Conservation (phyloP, 2,329 filamentous ascomycete genomes). For the Calonectria naviculata region DNA sequence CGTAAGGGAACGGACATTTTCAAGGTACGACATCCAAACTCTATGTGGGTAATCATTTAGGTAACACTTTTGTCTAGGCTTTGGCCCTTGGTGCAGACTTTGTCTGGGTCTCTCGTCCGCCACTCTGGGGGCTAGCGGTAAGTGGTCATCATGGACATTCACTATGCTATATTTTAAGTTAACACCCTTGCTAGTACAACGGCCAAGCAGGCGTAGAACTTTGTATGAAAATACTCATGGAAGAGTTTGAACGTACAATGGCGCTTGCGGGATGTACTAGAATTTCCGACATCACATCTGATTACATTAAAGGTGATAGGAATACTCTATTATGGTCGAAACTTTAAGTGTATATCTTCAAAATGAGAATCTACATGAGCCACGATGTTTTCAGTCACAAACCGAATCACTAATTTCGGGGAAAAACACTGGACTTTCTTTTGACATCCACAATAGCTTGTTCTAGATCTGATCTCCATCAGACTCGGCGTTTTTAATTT, state of each 20-base stretch:
- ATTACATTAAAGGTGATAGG: neutral
- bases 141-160: too few species aligned
- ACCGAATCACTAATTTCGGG: too few species aligned
- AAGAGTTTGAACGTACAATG: constrained; percentile 20
- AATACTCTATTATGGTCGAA: neutral
- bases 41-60: too few species aligned
- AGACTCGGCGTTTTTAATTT: too few species aligned
- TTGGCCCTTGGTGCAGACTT: constrained; percentile 20
- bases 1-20: constrained; percentile 23
- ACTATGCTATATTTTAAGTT: neutral
- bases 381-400: too few species aligned
- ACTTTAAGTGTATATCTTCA: neutral
- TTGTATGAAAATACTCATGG: constrained; percentile 14
- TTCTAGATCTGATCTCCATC: neutral
- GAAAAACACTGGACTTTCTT: neutral
- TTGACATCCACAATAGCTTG: neutral
- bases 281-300: constrained; percentile 10
- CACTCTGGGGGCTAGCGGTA: constrained; percentile 20
- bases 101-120: constrained; percentile 20
- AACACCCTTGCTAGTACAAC: neutral
- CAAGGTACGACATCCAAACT: neutral
- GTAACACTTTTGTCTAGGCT: constrained; percentile 4
- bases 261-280: constrained; percentile 8
- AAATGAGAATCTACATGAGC: neutral
- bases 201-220: constrained; percentile 16